These are phyloP conservation scores for Anastatica hierochuntica DNA, from an alignment of 345 rosid species.

Conservation along the genomic window DNA sequence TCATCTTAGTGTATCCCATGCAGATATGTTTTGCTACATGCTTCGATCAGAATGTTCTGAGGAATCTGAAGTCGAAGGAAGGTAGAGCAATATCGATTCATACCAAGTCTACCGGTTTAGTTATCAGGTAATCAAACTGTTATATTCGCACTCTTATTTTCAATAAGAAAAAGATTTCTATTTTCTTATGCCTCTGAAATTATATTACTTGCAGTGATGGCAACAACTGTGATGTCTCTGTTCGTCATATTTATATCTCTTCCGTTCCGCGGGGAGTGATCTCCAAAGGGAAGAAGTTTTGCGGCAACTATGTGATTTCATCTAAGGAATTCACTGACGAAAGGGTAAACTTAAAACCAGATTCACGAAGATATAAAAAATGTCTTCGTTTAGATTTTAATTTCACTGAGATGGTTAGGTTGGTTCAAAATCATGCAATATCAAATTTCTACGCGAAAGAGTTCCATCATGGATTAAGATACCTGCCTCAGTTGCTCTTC, in stretches of 20 bases:
- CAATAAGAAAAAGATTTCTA: neutral
- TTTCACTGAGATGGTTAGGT: constrained; percentile 41
- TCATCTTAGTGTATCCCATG: constrained; percentile 28
- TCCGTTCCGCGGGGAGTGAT: constrained; percentile 39
- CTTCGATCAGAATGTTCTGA: constrained; percentile 69
- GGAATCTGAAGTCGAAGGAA: constrained; percentile 52
- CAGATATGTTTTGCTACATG: constrained; percentile 99
- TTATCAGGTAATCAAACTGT: constrained; percentile 43
- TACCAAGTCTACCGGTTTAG: constrained; percentile 57
- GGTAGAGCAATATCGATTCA: constrained; percentile 66
- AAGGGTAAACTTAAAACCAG: constrained; percentile 39
- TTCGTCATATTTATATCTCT: constrained; percentile 20
- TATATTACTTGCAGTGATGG: constrained; percentile 18
- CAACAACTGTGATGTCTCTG: constrained; percentile 14
- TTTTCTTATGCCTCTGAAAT: neutral
- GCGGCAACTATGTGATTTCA: constrained; percentile 74
- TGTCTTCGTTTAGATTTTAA: neutral
- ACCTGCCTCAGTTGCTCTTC: constrained; percentile 88
- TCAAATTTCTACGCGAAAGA: constrained; percentile 61
- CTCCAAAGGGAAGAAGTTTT: constrained; percentile 52
- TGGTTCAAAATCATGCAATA: constrained; percentile 96
- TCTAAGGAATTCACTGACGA: constrained; percentile 68
- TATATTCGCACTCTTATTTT: neutral
- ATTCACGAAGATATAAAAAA: neutral
- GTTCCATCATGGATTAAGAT: constrained; percentile 89